These are phyloP conservation scores for Chlorella sp. DNA, from an alignment of 139 green algal species.

Conservation along the genomic window DNA sequence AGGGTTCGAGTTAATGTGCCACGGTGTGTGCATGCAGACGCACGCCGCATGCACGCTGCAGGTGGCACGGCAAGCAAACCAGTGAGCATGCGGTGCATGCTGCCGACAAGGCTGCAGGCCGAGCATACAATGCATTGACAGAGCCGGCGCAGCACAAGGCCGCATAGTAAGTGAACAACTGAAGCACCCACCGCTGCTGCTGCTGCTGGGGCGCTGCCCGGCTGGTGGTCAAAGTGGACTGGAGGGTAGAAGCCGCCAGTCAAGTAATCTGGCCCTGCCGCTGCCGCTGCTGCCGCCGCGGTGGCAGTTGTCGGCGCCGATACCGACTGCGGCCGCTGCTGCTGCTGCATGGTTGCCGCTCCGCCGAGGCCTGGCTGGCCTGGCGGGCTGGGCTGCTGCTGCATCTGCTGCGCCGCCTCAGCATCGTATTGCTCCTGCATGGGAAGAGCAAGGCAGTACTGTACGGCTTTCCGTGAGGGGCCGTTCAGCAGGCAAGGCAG, in stretches of 20 bases:
- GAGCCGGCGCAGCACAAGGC: too few species aligned
- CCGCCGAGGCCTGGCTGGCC: not conserved
- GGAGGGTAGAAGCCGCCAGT: conserved; percentile 18
- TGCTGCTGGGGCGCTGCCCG: not conserved
- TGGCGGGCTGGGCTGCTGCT: not conserved
- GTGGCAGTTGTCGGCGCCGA: not conserved
- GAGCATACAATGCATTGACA: too few species aligned
- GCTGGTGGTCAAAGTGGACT: not conserved
- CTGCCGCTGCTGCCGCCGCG: not conserved
- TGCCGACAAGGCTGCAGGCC: too few species aligned
- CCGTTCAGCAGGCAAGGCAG: not conserved
- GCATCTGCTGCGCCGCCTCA: conserved; percentile 13
- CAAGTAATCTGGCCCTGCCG: not conserved
- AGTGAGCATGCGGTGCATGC: too few species aligned
- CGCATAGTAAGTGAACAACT: too few species aligned
- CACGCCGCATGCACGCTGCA: too few species aligned
- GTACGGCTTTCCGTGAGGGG: not conserved
- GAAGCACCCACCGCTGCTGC: not conserved
- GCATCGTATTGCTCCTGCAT: conserved; percentile 28
- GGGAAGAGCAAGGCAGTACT: not conserved
- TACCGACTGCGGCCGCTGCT: not conserved
- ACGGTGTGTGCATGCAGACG: too few species aligned
- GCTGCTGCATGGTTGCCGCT: not conserved
- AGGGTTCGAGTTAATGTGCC: too few species aligned
- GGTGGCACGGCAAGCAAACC: too few species aligned